Evolutionary conservation across 176 grass and related monocot genomes (phyloP).

Genomic region (Bromus sterilis): DNA sequence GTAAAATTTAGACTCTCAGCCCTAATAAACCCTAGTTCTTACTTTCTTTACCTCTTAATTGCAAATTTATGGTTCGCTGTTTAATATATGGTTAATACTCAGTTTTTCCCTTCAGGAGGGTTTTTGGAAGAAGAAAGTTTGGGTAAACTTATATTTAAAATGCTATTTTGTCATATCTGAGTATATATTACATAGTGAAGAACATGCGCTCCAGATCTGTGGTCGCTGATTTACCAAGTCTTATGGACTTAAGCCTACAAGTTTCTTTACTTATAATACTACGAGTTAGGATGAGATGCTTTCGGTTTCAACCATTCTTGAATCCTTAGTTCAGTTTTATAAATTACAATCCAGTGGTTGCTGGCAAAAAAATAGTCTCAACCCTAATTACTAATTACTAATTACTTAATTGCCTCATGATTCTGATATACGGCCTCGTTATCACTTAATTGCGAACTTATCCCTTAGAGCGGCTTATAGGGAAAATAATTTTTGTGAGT

Average conservation of each 20-base stretch:
- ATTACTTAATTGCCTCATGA: neutral
- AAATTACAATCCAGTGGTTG: neutral
- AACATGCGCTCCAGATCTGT: neutral
- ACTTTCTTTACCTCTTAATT: neutral
- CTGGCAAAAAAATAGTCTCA: neutral
- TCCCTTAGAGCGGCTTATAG: neutral
- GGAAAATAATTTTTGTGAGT: neutral
- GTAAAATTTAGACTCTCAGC: neutral
- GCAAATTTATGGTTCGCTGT: neutral
- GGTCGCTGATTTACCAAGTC: neutral
- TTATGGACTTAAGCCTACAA: neutral
- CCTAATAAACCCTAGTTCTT: neutral
- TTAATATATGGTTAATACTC: neutral
- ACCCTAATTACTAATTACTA: neutral
- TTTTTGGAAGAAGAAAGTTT: neutral
- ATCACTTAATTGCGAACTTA: neutral
- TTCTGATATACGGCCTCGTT: neutral
- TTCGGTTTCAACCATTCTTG: neutral
- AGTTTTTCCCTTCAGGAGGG: neutral
- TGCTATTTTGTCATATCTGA: neutral
- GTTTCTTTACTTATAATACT: neutral
- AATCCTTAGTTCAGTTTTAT: neutral
- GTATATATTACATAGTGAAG: neutral
- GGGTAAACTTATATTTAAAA: neutral
- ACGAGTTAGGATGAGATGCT: neutral